These are phyloP conservation scores for Kwoniella heveanensis DNA, from an alignment of 768 basidiomycete genomes.

Conservation along the genomic window DNA sequence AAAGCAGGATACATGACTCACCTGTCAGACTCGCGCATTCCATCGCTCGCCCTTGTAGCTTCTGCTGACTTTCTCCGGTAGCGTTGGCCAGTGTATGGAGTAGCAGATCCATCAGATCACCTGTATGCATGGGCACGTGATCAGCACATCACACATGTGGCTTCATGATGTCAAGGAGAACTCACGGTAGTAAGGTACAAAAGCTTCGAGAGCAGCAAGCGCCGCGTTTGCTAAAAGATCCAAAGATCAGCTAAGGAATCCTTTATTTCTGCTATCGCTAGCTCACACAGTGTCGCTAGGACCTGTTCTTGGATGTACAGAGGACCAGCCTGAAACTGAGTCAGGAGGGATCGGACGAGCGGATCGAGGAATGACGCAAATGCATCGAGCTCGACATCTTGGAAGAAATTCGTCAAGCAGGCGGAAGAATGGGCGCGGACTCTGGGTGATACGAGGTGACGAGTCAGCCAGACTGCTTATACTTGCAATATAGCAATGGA, in stretches of 20 bases:
- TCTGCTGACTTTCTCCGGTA: conserved; percentile 67
- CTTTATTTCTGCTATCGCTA: neutral
- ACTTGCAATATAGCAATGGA: neutral
- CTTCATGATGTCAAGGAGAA: too few relatives aligned
- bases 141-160: too few relatives aligned
- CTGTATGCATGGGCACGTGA: conserved; percentile 5
- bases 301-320: conserved; percentile 82
- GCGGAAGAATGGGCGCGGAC: conserved; percentile 86
- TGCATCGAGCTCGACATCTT: conserved; percentile 74
- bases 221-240: conserved; percentile 71
- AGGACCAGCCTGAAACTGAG: conserved; percentile 23
- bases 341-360: conserved; percentile 68
- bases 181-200: conserved; percentile 57
- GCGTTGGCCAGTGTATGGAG: conserved; percentile 74
- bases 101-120: conserved; percentile 73
- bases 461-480: neutral
- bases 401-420: conserved; percentile 87
- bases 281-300: conserved; percentile 67
- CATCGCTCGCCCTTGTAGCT: conserved; percentile 77
- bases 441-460: conserved; percentile 56
- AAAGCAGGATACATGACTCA: too few relatives aligned
- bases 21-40: conserved; percentile 86
- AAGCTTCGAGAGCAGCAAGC: conserved; percentile 76
- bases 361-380: conserved; percentile 76
- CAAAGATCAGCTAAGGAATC: neutral